These are phyloP conservation scores for Cyberlindnera maritima DNA, from an alignment of 805 yeast species.

Conservation along the genomic window DNA sequence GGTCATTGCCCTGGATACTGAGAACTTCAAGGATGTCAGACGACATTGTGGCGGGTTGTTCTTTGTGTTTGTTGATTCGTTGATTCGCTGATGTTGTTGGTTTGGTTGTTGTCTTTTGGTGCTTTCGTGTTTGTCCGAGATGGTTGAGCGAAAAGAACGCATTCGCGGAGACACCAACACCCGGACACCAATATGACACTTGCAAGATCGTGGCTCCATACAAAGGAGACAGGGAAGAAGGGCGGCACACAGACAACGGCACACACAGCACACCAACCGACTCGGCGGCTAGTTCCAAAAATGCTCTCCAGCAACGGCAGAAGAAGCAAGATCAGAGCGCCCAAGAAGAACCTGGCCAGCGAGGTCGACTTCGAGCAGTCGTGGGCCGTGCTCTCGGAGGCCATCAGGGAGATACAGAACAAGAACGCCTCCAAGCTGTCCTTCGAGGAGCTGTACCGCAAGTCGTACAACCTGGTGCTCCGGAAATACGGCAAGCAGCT, in stretches of 20 bases:
- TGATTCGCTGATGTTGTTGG: not conserved
- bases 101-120: not conserved
- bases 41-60: constrained; percentile 31
- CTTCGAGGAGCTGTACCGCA: constrained; percentile 78
- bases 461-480: constrained; percentile 73
- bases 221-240: no score
- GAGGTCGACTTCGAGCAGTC: constrained; percentile 58
- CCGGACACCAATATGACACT: no score
- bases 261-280: no score
- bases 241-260: no score
- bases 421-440: constrained; percentile 73
- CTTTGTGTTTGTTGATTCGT: no score
- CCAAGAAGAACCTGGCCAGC: constrained; percentile 35
- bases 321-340: constrained; percentile 64
- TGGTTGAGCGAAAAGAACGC: not conserved
- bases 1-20: constrained; percentile 46
- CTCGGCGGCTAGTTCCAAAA: no score
- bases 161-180: no score
- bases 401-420: constrained; percentile 67
- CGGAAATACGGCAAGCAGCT: constrained; percentile 63
- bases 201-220: no score
- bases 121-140: no score
- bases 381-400: constrained; percentile 64
- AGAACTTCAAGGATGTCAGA: constrained; percentile 77
- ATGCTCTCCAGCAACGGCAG: constrained; percentile 34